Base-by-base conservation (phyloP, 2,329 filamentous ascomycete species). In the Trichoderma polysporum region DNA sequence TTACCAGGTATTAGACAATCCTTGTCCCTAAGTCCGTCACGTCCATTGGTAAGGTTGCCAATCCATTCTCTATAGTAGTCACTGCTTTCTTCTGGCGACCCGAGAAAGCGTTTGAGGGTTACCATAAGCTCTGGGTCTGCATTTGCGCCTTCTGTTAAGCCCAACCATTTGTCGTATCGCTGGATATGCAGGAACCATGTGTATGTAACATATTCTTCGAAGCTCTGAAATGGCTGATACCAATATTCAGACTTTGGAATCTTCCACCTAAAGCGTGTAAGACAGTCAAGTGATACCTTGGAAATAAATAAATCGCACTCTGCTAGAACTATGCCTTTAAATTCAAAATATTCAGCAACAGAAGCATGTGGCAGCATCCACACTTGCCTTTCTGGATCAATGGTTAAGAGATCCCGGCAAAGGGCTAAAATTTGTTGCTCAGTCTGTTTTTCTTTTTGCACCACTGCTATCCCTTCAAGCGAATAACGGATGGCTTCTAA, bases 271-370 rank as follows among this genome's bases (percentile, higher is more conserved):
- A 19, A 27, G n/a, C 25, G 13, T 31, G 57, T 39, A 25, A 67
- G 58, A 39, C 47, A 22, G 6, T 25, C 12, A 37, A 67, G 50
- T 4, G 8, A 33, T 54, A 31, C 41, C 8, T 12, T 57, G 31
- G 58, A 50, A 12, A 9, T 45, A 13, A 64, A 41, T 4, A 31
- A 27, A 45, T 63, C 9, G 45, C 66, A 54, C 10, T 41, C 35
- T 2, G 22, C 45, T 12, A 31, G 6, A 3, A 6, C 13, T n/a
- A 39, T 17, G 22, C 35, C 19, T 22, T 13, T 66, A 2, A 17
- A 35, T 5, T 68, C 62, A 13, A 68, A 68, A 13, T 60, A 68
- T 56, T 68, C 66, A 8, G 66, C 54, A 1, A 66, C 66, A 8
- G 66, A 68, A 8, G 62, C 61, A 56, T 68, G 66, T 9, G 66